Evolutionary conservation across 1,139 yeast species (phyloP).

Genomic region (Saccharomyces hybrid): DNA sequence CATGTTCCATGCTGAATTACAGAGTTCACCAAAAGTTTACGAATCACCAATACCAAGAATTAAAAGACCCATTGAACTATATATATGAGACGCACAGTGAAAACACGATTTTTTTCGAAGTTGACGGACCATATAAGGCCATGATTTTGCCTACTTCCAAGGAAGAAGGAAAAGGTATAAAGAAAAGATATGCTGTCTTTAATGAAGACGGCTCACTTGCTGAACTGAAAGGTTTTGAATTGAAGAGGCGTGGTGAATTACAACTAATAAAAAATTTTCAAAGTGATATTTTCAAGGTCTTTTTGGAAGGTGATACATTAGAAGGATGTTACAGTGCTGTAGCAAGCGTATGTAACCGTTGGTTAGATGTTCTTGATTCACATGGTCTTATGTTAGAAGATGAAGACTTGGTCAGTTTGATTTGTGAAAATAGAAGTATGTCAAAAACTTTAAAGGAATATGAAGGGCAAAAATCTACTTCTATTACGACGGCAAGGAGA

Average conservation of each 20-base stretch:
- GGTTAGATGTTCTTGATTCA: slow-evolving; percentile 90
- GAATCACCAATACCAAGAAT: slow-evolving; percentile 87
- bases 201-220: slow-evolving; percentile 91
- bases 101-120: slow-evolving; percentile 93
- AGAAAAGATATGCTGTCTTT: slow-evolving; percentile 94
- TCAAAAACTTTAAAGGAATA: slow-evolving; percentile 85
- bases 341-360: slow-evolving; percentile 86
- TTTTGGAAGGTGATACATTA: slow-evolving; percentile 73
- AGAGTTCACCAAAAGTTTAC: slow-evolving; percentile 86
- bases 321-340: slow-evolving; percentile 82
- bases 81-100: slow-evolving; percentile 75
- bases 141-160: slow-evolving; percentile 96
- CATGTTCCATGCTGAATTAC: slow-evolving; percentile 94
- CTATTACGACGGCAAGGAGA: slow-evolving; percentile 89
- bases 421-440: slow-evolving; percentile 96
- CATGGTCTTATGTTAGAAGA: slow-evolving; percentile 85
- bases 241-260: slow-evolving; percentile 93
- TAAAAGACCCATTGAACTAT: slow-evolving; percentile 59
- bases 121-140: slow-evolving; percentile 97
- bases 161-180: slow-evolving; percentile 94
- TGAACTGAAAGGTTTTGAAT: slow-evolving; percentile 92
- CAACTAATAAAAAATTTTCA: slow-evolving; percentile 92
- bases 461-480: slow-evolving; percentile 84
- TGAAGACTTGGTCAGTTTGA: slow-evolving; percentile 86
- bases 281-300: slow-evolving; percentile 84